Evolutionary conservation across 2,329 filamentous ascomycete species (phyloP), one percentile per base, ranked within the genome.

Genomic region (Cladophialophora chaetospira): DNA sequence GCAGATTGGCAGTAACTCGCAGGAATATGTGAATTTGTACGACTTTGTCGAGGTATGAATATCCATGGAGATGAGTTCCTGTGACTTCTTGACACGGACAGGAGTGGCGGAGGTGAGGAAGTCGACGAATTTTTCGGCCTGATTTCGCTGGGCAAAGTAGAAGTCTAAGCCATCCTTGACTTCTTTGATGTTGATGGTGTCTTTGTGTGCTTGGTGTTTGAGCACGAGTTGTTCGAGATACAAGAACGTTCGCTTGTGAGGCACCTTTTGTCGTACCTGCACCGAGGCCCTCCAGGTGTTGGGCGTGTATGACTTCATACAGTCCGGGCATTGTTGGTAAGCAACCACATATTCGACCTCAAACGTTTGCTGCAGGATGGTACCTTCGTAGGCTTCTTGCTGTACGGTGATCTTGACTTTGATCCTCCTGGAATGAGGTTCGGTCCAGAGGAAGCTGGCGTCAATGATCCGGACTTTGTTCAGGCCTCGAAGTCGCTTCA

Each of bases 121-220:
- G 73, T 97, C 92, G 60, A 95, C 84, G 71, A 96, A 93, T 68
- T 89, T 91, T 69, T 96, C 91, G 5, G 92, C 93, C 67, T 96
- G 89, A 69, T 97, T 99, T 67, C 90, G 82, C 57, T 88, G 86
- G 0, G 90, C 83, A 70, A 94, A 99, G 80, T 87, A 99, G 73
- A 99, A 99, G 72, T 99, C 94, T 58, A 99, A 86, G 1, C 94
- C 94, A 67, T 97, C 91, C 74, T 92, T 92, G 25, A 90, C 89
- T 75, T 99, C 94, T 72, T 95, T 97, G 76, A 99, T 99, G 73
- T 97, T 99, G 75, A 97, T 92, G 0, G 93, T 94, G 66, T 99
- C 92, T 63, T 85, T 84, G 73, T 96, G 92, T 3, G 93, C 94
- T 54, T 84, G 84, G 72, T 97, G 91, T 79, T 97, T 97, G 66